phyloP scores from a whole-genome alignment of 2,329 filamentous ascomycete genomes.

The Aspergillus floridensis region DNA sequence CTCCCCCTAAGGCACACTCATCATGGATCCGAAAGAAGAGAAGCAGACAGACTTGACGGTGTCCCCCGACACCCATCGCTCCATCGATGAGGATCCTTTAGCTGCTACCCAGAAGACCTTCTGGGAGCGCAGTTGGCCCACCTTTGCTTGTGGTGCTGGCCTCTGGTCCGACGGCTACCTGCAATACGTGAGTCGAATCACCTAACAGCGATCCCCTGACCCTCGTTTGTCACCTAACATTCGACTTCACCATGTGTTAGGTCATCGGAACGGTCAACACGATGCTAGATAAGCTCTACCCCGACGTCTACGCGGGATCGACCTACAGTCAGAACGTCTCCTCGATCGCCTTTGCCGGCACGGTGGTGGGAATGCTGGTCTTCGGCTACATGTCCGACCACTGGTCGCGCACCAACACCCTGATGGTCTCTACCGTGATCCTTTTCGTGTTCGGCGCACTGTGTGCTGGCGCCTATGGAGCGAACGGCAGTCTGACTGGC shows the following conservation, averaged over 20 bases:
- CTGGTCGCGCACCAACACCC: constrained; percentile 78
- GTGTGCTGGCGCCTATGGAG: constrained; percentile 72
- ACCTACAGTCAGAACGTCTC: constrained; percentile 69
- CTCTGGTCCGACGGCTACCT: constrained; percentile 85
- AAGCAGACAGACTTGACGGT: background rate
- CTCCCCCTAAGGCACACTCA: background rate
- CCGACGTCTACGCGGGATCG: constrained; percentile 63
- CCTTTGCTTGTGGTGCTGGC: constrained; percentile 83
- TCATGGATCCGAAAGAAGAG: background rate
- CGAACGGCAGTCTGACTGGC: constrained; percentile 64
- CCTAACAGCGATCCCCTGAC: background rate
- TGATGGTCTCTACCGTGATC: constrained; percentile 77
- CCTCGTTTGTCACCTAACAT: no score
- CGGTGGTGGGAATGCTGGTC: constrained; percentile 74
- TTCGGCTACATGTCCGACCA: constrained; percentile 81
- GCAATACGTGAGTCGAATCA: constrained; percentile 1
- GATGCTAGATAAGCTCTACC: constrained; percentile 69
- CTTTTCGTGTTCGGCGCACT: constrained; percentile 82
- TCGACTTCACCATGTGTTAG: constrained; percentile 30
- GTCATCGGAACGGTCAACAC: constrained; percentile 87
- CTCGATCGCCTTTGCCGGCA: constrained; percentile 82
- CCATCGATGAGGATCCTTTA: constrained; percentile 3
- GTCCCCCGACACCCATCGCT: background rate
- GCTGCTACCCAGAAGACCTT: background rate
- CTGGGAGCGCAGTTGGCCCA: constrained; percentile 63